A percentile compares a stretch with the other conserved stretches of the same genome.
phyloP scores from a whole-genome alignment of 2,329 filamentous ascomycete genomes.

The Botrytis aclada region DNA sequence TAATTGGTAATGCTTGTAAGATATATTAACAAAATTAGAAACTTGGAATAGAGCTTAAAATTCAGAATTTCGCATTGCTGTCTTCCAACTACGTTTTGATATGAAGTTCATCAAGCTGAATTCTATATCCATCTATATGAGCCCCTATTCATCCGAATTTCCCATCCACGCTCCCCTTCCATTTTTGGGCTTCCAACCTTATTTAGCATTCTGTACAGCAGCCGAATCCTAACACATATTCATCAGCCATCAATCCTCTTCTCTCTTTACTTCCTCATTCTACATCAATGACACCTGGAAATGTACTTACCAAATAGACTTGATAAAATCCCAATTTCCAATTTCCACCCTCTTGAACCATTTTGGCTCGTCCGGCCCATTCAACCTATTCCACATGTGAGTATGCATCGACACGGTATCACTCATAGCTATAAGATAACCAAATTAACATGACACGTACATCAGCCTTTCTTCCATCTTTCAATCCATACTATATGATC shows the following conservation, averaged over 20 bases:
- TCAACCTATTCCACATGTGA: slow-evolving; percentile 29
- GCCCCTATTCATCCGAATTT: not conserved
- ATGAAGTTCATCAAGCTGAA: not conserved
- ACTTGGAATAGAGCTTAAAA: not conserved
- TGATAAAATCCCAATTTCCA: slow-evolving; percentile 37
- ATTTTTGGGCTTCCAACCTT: not conserved
- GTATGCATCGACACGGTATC: not conserved
- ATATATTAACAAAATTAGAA: not conserved
- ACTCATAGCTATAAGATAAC: not conserved
- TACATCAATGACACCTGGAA: not conserved
- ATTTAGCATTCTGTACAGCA: slow-evolving; percentile 17
- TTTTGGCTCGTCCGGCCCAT: slow-evolving; percentile 32
- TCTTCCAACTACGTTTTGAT: not conserved
- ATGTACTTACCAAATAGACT: slow-evolving; percentile 27
- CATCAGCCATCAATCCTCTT: not conserved
- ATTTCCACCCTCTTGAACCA: slow-evolving; percentile 29
- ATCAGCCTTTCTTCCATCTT: slow-evolving; percentile 42
- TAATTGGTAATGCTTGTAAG: not conserved
- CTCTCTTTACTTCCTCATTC: too few species aligned
- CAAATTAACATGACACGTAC: slow-evolving; percentile 22
- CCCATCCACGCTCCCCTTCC: too few species aligned
- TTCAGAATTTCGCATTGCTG: not conserved
- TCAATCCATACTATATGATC: slow-evolving; percentile 44
- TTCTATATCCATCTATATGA: not conserved
- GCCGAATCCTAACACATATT: slow-evolving; percentile 14